Evolutionary conservation across 2,329 filamentous ascomycete genomes (phyloP).

Genomic region (Aurifilum marmelostoma): DNA sequence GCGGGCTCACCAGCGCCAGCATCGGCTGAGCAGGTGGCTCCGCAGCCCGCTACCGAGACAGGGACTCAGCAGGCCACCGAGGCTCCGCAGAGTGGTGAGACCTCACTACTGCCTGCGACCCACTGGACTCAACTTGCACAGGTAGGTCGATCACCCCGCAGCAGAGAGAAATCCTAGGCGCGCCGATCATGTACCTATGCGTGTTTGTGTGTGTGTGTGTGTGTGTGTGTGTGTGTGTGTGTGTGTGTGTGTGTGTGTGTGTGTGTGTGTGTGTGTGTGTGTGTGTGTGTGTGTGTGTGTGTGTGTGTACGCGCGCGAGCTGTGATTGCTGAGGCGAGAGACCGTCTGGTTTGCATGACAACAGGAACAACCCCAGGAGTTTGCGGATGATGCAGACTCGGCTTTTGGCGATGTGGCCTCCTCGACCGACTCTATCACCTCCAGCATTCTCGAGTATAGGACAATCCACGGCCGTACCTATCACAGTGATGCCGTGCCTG

Average conservation of each 20-base stretch:
- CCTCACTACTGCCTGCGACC: constrained; percentile 24
- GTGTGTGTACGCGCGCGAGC: too few species aligned
- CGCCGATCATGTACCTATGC: neutral
- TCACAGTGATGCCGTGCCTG: constrained; percentile 26
- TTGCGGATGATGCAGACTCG: constrained; percentile 28
- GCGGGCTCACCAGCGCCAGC: neutral
- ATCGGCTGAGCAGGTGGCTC: neutral
- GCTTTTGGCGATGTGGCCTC: constrained; percentile 26
- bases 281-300: neutral
- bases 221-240: neutral
- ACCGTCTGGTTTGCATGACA: neutral
- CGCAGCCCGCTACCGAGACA: neutral
- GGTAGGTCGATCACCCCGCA: constrained; percentile 18
- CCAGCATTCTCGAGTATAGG: constrained; percentile 28
- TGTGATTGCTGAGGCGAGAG: neutral
- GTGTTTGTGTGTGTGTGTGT: neutral
- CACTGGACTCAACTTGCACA: constrained; percentile 28
- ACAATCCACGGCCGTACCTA: constrained; percentile 29
- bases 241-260: neutral
- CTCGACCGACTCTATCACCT: constrained; percentile 27
- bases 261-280: too few species aligned
- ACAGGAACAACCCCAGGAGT: constrained; percentile 19
- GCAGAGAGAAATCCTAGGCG: too few species aligned
- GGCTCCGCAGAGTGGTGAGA: neutral
- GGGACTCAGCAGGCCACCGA: neutral